phyloP scores from a whole-genome alignment of 2,329 filamentous ascomycete genomes.

The Colletotrichum brevisporum region DNA sequence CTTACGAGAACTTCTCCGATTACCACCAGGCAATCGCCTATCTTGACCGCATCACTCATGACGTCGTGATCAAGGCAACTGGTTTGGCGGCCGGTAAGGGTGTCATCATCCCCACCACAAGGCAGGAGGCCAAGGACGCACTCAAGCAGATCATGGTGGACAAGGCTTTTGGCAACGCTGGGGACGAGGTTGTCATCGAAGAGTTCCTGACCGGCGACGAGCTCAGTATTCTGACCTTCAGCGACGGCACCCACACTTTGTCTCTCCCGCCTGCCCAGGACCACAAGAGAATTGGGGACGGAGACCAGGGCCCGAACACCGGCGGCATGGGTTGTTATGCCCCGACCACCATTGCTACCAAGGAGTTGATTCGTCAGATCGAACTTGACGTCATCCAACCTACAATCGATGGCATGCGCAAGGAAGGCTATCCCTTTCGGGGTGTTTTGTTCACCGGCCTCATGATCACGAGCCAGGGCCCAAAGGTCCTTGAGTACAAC shows the following conservation, averaged over 20 bases:
- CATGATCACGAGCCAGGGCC: slow-evolving; percentile 84
- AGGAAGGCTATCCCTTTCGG: slow-evolving; percentile 78
- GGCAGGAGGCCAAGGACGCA: slow-evolving; percentile 73
- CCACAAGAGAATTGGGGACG: slow-evolving; percentile 79
- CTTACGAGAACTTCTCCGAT: slow-evolving; percentile 77
- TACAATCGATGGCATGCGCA: slow-evolving; percentile 75
- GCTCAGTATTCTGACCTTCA: slow-evolving; percentile 77
- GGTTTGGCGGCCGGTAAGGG: slow-evolving; percentile 85
- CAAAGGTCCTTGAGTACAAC: slow-evolving; percentile 90
- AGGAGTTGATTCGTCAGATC: slow-evolving; percentile 68
- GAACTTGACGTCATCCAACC: slow-evolving; percentile 73
- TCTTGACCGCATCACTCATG: slow-evolving; percentile 69
- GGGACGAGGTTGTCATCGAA: slow-evolving; percentile 80
- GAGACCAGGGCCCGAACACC: slow-evolving; percentile 79
- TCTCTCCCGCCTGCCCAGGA: slow-evolving; percentile 80
- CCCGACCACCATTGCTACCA: slow-evolving; percentile 69
- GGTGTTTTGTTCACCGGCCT: slow-evolving; percentile 85
- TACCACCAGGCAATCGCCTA: slow-evolving; percentile 73
- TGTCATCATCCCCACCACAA: slow-evolving; percentile 52
- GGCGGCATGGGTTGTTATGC: slow-evolving; percentile 85
- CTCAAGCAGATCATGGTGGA: slow-evolving; percentile 78
- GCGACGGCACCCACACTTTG: slow-evolving; percentile 74
- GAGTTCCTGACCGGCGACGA: slow-evolving; percentile 80
- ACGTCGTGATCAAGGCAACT: slow-evolving; percentile 81
- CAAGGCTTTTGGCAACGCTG: slow-evolving; percentile 75